Evolutionary conservation across 225 moss, liverwort and hornwort genomes (phyloP), one percentile per base, ranked within the genome.

Genomic region (Antitrichia curtipendula): DNA sequence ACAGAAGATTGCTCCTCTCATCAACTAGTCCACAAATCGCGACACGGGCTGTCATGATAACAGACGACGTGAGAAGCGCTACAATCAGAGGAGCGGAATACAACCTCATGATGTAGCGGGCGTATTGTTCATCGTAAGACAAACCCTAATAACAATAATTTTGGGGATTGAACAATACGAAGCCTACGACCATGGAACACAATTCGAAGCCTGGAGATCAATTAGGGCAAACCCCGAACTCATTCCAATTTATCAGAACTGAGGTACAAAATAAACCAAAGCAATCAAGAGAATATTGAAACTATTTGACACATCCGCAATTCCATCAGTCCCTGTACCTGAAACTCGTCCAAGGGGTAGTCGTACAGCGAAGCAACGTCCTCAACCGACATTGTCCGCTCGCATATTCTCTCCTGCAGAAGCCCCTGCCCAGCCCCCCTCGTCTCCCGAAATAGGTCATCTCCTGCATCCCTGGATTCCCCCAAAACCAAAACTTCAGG

Each of bases 301-400:
- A 82, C 41, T 76, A 13, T 56, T 24, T 63, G 45, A 75, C 36
- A 17, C 70, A 59, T 65, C 58, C 61, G 72, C 69, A 22, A 68
- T 75, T 61, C 47, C 45, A 49, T 60, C 66, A 49, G 59, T 36
- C 82, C 70, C 15, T 13, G 70, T 81, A 93, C 91, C 93, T 91
- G 90, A 84, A 93, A 93, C 21, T 84, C 75, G 71, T 91, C 90
- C 72, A 93, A 81, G 81, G 91, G 84, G n/a, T 76, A 90, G 29
- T 81, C 86, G 57, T 91, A 91, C 57, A 93, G 90, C 47, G 86
- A 74, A 75, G 90, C 89, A 49, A 93, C 65, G 84, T 88, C 93
- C 76, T 82, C 78, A 86, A 86, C 60, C 50, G 80, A 73, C 68
- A 91, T 12, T 72, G 38, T 18, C 73, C 78, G 86, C 65, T 38